These are phyloP conservation scores for Ustilago shanxiensis DNA, from an alignment of 1,284 basidiomycete genomes.

Conservation along the genomic window DNA sequence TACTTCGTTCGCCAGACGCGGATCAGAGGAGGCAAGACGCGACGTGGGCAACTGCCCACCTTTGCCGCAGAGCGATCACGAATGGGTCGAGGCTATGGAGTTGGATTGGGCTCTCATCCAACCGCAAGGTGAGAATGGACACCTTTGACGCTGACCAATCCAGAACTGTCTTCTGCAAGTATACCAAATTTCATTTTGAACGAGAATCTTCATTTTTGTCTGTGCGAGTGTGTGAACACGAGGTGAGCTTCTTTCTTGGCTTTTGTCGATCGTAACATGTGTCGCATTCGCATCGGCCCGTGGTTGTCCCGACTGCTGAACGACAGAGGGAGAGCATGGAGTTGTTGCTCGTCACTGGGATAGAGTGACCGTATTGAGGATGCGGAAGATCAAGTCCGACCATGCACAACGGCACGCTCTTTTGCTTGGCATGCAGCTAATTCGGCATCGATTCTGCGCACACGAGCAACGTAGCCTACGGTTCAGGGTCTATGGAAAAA, in stretches of 20 bases:
- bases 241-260: background rate
- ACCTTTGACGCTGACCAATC: constrained; percentile 7
- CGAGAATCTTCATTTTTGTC: background rate
- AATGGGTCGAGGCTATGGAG: constrained; percentile 52
- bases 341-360: background rate
- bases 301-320: background rate
- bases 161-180: too few relatives aligned
- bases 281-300: background rate
- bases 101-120: constrained; percentile 41
- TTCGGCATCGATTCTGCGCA: constrained; percentile 19
- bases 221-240: background rate
- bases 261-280: background rate
- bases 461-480: too few relatives aligned
- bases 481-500: background rate
- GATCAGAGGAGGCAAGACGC: constrained; percentile 19
- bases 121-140: constrained; percentile 1
- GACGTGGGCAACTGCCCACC: constrained; percentile 47
- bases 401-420: constrained; percentile 23
- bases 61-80: constrained; percentile 32
- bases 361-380: too few relatives aligned
- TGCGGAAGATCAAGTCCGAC: background rate
- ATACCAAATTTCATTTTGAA: too few relatives aligned
- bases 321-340: too few relatives aligned
- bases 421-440: constrained; percentile 30
- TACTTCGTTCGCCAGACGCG: constrained; percentile 31